Evolutionary conservation across 2,329 filamentous ascomycete species (phyloP).

Genomic region (Fusarium poae): DNA sequence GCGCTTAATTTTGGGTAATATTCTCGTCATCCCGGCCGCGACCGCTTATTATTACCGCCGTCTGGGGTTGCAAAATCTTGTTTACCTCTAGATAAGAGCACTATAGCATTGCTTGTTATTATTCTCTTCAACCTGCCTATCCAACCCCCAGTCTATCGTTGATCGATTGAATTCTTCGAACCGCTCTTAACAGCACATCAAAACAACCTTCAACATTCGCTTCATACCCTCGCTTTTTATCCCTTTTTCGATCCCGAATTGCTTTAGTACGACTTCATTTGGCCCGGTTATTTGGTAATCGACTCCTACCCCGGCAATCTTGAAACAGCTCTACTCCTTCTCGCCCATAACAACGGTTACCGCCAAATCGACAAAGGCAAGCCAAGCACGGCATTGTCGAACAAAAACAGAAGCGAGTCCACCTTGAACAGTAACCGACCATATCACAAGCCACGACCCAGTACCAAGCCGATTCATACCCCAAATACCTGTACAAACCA

Average conservation of each 20-base stretch:
- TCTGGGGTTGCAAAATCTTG: conserved; percentile 39
- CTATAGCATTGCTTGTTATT: conserved; percentile 15
- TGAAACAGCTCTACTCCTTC: conserved; percentile 45
- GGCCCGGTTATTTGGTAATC: conserved; percentile 40
- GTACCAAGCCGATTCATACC: conserved; percentile 10
- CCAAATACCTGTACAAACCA: not conserved
- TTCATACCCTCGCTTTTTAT: conserved; percentile 44
- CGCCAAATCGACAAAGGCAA: conserved; percentile 31
- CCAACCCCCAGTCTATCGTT: conserved; percentile 42
- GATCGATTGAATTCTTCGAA: conserved; percentile 42
- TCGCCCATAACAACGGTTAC: conserved; percentile 42
- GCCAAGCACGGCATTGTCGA: conserved; percentile 31
- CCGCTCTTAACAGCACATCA: conserved; percentile 19
- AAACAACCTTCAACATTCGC: conserved; percentile 30
- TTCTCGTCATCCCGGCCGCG: conserved; percentile 37
- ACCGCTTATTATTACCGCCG: conserved; percentile 19
- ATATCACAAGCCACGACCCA: conserved; percentile 26
- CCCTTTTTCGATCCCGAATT: conserved; percentile 44
- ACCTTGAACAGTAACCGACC: conserved; percentile 19
- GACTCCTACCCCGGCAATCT: conserved; percentile 45
- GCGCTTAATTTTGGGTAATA: conserved; percentile 40
- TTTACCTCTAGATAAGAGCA: conserved; percentile 27
- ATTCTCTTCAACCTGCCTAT: conserved; percentile 15
- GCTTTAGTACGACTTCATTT: conserved; percentile 39
- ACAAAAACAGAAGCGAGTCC: conserved; percentile 41